Evolutionary conservation across 257 asterid species (phyloP), one percentile per base, ranked within the genome.

Genomic region (Solanum tacnaense): DNA sequence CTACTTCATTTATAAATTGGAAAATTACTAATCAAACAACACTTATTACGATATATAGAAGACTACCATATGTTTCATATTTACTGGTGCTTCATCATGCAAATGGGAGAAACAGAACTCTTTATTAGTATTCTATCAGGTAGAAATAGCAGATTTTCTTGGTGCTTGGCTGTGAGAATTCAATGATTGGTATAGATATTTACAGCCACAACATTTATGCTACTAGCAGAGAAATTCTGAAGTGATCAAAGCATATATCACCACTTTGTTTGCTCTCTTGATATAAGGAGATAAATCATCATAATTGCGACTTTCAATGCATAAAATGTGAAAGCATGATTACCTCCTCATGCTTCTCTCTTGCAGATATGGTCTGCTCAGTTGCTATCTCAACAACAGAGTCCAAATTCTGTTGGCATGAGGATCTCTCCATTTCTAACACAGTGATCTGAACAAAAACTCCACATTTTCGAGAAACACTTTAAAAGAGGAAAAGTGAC

Each of bases 391-490:
- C 95, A 87, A 89, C 90, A 68, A 90, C 89, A 84, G 92, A 74
- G 89, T 95, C 95, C 79, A 95, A 88, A 83, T 94, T 95, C 88
- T 92, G 91, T 92, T 92, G 98, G 94, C 94, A 93, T 87, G 98
- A 93, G 88, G 95, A 94, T 87, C 93, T 95, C 93, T 95, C 98
- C 96, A 92, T 92, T 96, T 96, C 98, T 78, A 95, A 88, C 86
- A 86, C 85, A 82, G 92, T 89, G 90, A 94, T 94, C 99, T 94
- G 94, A 88, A 89, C 41, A 74, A 75, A 91, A 49, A 39, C 23
- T 49, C 85, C 70, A 52, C 41, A 49, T 29, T 74, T 82, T 18
- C 25, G 29, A 82, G 70, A 82, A 46, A 82, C 62, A 82, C 70
- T 49, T 82, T 18, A 49, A 46, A 49, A 49, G 85, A 49, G 29